These are phyloP conservation scores for Solanum ossicruentum DNA, from an alignment of 257 asterid species.

Conservation along the genomic window DNA sequence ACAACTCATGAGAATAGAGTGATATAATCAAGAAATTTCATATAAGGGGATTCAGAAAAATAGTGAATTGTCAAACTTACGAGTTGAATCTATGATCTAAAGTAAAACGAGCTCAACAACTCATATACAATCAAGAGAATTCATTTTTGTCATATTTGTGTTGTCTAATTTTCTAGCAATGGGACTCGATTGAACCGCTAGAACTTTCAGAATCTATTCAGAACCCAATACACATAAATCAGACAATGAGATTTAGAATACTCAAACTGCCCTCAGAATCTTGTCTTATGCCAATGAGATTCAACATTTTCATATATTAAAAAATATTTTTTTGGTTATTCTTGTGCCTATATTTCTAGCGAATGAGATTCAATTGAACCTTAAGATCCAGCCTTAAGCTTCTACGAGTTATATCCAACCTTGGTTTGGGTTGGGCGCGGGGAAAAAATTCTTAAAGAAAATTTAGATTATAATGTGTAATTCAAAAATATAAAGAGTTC, in stretches of 20 bases:
- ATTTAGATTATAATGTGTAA: neutral
- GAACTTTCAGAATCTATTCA: no score
- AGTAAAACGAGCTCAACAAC: neutral
- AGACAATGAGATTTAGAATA: no score
- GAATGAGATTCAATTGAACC: neutral
- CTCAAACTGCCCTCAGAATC: no score
- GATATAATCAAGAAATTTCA: neutral
- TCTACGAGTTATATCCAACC: neutral
- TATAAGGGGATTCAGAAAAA: fast-evolving
- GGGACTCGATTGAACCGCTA: neutral
- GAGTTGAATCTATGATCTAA: neutral
- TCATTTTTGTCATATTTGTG: neutral
- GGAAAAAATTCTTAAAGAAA: neutral
- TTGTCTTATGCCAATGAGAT: neutral
- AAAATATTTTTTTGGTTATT: neutral
- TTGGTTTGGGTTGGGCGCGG: no score
- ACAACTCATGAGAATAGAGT: neutral
- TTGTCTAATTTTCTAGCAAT: neutral
- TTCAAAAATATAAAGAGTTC: neutral
- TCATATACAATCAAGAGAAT: neutral
- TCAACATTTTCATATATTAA: neutral
- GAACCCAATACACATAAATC: no score
- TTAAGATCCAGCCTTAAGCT: fast-evolving
- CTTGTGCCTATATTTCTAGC: neutral
- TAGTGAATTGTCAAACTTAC: neutral